Evolutionary conservation across 768 basidiomycete genomes (phyloP), one percentile per base, ranked within the genome.

Genomic region (Termitomyces sp.): DNA sequence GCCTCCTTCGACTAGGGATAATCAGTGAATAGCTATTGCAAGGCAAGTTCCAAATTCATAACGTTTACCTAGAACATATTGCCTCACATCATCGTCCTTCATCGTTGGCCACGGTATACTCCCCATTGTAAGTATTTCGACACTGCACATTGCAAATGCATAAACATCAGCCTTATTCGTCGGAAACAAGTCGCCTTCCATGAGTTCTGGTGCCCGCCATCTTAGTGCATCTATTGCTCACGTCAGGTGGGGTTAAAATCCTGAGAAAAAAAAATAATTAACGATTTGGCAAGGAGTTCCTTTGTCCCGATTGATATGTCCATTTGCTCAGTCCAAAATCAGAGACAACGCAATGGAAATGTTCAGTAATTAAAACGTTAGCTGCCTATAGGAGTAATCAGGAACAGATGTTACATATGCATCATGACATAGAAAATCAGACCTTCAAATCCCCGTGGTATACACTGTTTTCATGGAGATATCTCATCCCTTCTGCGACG

Each of bases 371-470:
- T 6, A 94, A 4, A 79, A 93, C 81, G 66, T 94, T 93, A 3
- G 86, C 78, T 12, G 82, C 87, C 87, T 80, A 22, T 16, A 36
- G 20, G n/a, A 31, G 31, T 44, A 9, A 18, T 45, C 12, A 58
- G 37, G 11, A 8, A 37, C 41, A 8, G 13, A 52, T 30, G 15
- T 4, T 24, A 18, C 15, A 27, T 2, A 18, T 16, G 3, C 41
- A n/a, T 54, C 31, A 24, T 39, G 45, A 52, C 36, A 27, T 39
- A 45, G 8, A 41, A 11, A 47, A 16, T 63, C 75, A 59, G 39
- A 86, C 89, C 78, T 91, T 93, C 55, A 93, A 75, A 70, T 92
- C 88, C 2, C 90, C 91, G 67, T 94, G 91, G 57, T 89, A 68
- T 1, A 93, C 79, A 6, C 80, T 84, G 55, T 78, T 69, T 6